These are phyloP conservation scores for Geum urbanum DNA, from an alignment of 306 rosid species.

Conservation along the genomic window DNA sequence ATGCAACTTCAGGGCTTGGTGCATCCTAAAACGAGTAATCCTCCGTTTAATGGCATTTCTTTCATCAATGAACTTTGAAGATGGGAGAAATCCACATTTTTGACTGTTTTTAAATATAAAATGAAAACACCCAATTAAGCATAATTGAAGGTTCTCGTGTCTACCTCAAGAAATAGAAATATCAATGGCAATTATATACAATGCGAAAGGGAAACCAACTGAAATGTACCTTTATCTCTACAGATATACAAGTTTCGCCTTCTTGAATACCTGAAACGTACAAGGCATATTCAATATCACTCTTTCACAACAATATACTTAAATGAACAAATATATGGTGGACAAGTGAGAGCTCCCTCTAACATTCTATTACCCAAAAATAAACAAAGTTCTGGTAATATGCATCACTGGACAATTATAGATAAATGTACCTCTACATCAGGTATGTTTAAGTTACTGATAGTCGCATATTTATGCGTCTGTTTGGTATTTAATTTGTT, in stretches of 20 bases:
- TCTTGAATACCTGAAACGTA: slow-evolving; percentile 51
- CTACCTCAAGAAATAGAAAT: slow-evolving; percentile 7
- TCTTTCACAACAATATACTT: slow-evolving; percentile 1
- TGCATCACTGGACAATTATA: background rate
- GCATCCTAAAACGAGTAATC: slow-evolving; percentile 84
- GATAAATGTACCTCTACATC: background rate
- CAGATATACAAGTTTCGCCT: slow-evolving; percentile 60
- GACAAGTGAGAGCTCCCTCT: background rate
- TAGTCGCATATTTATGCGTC: no score
- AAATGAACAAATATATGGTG: background rate
- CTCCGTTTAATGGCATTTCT: slow-evolving; percentile 56
- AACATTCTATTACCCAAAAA: background rate
- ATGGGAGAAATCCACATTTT: slow-evolving; percentile 94
- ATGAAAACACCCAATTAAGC: slow-evolving; percentile 11
- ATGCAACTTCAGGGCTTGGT: slow-evolving; percentile 83
- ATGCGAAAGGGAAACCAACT: background rate
- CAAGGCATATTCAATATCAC: slow-evolving; percentile 12
- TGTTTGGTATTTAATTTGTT: no score
- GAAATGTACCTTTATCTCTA: slow-evolving; percentile 79
- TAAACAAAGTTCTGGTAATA: background rate
- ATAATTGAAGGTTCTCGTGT: background rate
- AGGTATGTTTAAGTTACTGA: background rate
- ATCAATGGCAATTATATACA: slow-evolving; percentile 4
- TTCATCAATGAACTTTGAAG: slow-evolving; percentile 68
- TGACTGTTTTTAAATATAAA: slow-evolving; percentile 48